Evolutionary conservation across 768 basidiomycete genomes (phyloP).

Genomic region (Suillus tomentosus): DNA sequence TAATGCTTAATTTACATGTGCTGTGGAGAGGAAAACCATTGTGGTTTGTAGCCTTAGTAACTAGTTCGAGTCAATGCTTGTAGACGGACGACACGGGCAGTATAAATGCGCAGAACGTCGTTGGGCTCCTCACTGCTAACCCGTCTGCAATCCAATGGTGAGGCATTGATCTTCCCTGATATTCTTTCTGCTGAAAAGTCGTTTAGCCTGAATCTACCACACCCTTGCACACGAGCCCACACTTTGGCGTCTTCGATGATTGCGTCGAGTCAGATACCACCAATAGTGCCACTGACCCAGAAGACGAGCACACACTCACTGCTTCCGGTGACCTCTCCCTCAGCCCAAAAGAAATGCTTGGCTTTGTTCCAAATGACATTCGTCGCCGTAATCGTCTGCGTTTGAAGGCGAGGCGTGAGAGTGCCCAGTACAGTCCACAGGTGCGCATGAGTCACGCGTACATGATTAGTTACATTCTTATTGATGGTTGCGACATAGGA

Average conservation of each 20-base stretch:
- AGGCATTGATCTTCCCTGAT: neutral
- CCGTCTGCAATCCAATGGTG: neutral
- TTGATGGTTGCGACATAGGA: neutral
- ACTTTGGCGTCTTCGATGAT: neutral
- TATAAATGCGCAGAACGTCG: neutral
- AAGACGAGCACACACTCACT: slow-evolving; percentile 43
- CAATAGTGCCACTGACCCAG: slow-evolving; percentile 12
- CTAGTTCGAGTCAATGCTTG: neutral
- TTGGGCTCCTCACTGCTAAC: neutral
- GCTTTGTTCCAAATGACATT: slow-evolving; percentile 13
- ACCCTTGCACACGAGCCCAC: neutral
- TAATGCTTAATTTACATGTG: no score
- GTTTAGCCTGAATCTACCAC: neutral
- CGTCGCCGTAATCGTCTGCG: slow-evolving; percentile 20
- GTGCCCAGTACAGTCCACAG: neutral
- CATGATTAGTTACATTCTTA: neutral
- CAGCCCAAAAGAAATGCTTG: slow-evolving; percentile 38
- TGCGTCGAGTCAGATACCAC: neutral
- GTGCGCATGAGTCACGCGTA: neutral
- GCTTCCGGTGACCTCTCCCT: slow-evolving; percentile 51
- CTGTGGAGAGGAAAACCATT: neutral
- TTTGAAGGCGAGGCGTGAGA: slow-evolving; percentile 18
- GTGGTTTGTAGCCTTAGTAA: neutral
- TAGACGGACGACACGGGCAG: neutral
- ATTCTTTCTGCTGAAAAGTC: neutral